Evolutionary conservation across 1,284 basidiomycete genomes (phyloP).

Genomic region (Tylopilus sp.): DNA sequence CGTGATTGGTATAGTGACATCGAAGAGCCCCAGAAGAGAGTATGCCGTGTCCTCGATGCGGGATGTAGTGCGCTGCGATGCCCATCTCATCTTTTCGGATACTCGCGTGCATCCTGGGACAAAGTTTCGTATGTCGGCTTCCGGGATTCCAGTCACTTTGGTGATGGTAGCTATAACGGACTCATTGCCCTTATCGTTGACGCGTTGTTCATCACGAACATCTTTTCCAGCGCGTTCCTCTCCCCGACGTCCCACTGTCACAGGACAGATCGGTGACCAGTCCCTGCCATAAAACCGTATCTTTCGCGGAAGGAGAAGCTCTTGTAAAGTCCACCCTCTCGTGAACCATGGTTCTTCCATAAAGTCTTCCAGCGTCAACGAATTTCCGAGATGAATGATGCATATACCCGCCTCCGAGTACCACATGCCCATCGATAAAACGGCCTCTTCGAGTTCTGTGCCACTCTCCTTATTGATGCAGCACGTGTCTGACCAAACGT

Average conservation of each 20-base stretch:
- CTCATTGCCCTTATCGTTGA: constrained; percentile 15
- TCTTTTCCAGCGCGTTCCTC: not conserved
- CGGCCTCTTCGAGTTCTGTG: not conserved
- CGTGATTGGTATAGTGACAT: constrained; percentile 1
- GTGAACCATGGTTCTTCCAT: constrained; percentile 7
- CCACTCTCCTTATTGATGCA: not conserved
- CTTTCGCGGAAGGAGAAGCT: not conserved
- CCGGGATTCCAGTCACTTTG: constrained; percentile 1
- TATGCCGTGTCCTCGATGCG: constrained; percentile 11
- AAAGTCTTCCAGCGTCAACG: not conserved
- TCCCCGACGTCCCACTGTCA: not conserved
- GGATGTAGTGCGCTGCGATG: constrained; percentile 1
- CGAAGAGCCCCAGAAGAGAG: constrained; percentile 11
- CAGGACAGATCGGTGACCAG: constrained; percentile 4
- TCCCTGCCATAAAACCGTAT: constrained; percentile 10
- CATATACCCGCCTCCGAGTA: not conserved
- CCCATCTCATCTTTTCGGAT: constrained; percentile 8
- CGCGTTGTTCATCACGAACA: constrained; percentile 4
- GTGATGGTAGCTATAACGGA: constrained; percentile 10
- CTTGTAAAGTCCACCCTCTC: constrained; percentile 10
- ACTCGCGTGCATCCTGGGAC: constrained; percentile 10
- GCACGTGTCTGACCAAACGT: constrained; percentile 10
- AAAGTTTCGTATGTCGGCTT: not conserved
- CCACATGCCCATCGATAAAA: constrained; percentile 9
- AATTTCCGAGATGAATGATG: not conserved